Evolutionary conservation across 352 stramenopile genomes (phyloP).

Genomic region (Pythium aquatile): DNA sequence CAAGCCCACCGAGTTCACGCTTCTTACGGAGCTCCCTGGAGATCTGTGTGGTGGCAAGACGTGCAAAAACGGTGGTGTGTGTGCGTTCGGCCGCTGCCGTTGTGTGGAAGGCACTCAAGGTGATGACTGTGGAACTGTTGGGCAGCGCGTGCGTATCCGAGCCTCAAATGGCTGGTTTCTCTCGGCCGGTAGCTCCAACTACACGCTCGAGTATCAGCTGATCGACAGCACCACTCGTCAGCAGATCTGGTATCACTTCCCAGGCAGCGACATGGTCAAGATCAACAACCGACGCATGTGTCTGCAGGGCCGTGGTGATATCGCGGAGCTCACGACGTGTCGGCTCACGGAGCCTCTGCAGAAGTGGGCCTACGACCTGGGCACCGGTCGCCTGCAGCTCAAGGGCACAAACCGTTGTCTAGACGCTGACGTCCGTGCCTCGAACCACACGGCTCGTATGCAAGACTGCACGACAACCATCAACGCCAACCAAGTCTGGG

Average conservation of each 20-base stretch:
- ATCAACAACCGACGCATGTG: neutral
- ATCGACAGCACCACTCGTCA: neutral
- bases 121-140: constrained; percentile 1
- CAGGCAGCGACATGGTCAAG: neutral
- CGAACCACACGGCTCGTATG: neutral
- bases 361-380: neutral
- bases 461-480: neutral
- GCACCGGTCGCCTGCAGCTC: neutral
- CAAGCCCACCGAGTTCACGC: neutral
- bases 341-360: neutral
- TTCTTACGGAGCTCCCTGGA: neutral
- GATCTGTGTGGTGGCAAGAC: constrained; percentile 10
- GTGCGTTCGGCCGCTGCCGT: constrained; percentile 4
- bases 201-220: neutral
- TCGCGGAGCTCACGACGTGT: too few species aligned
- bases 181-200: neutral
- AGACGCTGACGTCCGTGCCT: neutral
- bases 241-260: constrained; percentile 1
- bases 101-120: neutral
- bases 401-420: neutral
- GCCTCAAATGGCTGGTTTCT: constrained; percentile 6
- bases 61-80: constrained; percentile 11
- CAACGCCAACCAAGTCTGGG: constrained; percentile 1
- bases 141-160: neutral
- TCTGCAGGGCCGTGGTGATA: neutral